Percentiles rank a stretch among this genome's conserved stretches.
Conservation (phyloP, 805 yeast genomes). For the Candida wancherniae region DNA sequence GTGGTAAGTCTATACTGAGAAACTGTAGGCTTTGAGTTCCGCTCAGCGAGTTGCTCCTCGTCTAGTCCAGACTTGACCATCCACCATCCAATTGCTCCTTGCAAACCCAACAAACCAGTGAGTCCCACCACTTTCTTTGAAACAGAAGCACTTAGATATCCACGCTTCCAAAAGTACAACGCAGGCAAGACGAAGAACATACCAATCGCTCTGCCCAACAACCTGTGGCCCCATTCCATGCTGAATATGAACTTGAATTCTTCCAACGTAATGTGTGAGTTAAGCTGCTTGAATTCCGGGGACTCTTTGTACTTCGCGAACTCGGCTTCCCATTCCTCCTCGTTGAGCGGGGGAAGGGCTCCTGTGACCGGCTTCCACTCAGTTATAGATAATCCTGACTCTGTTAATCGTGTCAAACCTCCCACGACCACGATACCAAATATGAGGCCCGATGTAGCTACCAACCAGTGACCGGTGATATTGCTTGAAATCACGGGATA, state of each 20-base stretch:
- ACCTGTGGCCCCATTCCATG: slow-evolving; percentile 97
- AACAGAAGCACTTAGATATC: slow-evolving; percentile 60
- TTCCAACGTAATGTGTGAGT: slow-evolving; percentile 82
- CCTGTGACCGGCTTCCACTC: slow-evolving; percentile 99
- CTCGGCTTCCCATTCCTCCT: slow-evolving; percentile 81
- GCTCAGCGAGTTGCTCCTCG: slow-evolving; percentile 65
- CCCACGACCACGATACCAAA: slow-evolving; percentile 96
- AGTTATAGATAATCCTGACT: slow-evolving; percentile 91
- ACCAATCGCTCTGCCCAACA: slow-evolving; percentile 91
- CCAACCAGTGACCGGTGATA: slow-evolving; percentile 77
- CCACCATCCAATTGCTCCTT: slow-evolving; percentile 99
- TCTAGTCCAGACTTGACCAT: slow-evolving; percentile 96
- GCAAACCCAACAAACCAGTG: slow-evolving; percentile 77
- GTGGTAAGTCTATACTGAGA: slow-evolving; percentile 92
- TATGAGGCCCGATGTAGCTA: slow-evolving; percentile 82
- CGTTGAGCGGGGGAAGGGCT: slow-evolving; percentile 77
- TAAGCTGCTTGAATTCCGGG: slow-evolving; percentile 87
- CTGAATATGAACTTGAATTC: slow-evolving; percentile 92
- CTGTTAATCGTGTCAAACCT: slow-evolving; percentile 92
- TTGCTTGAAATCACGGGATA: slow-evolving; percentile 21
- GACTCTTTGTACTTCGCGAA: slow-evolving; percentile 75
- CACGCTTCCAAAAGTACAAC: slow-evolving; percentile 64
- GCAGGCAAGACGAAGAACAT: slow-evolving; percentile 80
- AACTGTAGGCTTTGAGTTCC: slow-evolving; percentile 94
- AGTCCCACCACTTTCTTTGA: slow-evolving; percentile 59